Evolutionary conservation across 805 yeast species (phyloP).

Genomic region (Metschnikowia lunata): DNA sequence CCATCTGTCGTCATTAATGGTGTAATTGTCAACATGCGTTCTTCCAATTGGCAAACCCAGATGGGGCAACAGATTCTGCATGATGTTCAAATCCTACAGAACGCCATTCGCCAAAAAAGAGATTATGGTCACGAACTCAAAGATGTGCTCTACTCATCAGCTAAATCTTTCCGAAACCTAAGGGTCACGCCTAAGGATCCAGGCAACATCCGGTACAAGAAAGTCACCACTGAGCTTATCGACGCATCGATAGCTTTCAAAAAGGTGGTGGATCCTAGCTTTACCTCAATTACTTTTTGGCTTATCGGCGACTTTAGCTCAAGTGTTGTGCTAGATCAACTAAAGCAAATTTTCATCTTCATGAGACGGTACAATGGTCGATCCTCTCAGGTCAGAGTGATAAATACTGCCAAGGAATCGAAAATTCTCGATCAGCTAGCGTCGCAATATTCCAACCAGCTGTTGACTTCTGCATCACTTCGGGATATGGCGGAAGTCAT

Average conservation of each 20-base stretch:
- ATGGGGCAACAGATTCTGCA: constrained; percentile 48
- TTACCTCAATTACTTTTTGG: constrained; percentile 50
- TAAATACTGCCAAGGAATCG: constrained; percentile 21
- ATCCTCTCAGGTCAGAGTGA: constrained; percentile 36
- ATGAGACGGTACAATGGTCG: constrained; percentile 17
- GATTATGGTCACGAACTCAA: constrained; percentile 28
- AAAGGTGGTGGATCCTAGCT: constrained; percentile 10
- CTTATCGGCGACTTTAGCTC: constrained; percentile 55
- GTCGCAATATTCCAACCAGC: constrained; percentile 12
- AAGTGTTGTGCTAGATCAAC: constrained; percentile 37
- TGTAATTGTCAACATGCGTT: constrained; percentile 48
- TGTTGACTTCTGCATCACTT: constrained; percentile 42
- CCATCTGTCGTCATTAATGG: constrained; percentile 73
- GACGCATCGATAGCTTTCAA: constrained; percentile 21
- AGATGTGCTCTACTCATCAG: constrained; percentile 39
- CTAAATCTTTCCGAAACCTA: constrained; percentile 44
- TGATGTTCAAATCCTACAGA: constrained; percentile 44
- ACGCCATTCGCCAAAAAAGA: constrained; percentile 21
- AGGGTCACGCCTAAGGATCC: constrained; percentile 33
- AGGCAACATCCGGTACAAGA: constrained; percentile 29
- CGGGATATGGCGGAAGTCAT: constrained; percentile 36
- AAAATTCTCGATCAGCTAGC: constrained; percentile 2
- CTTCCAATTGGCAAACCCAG: constrained; percentile 50
- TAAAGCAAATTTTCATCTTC: constrained; percentile 32
- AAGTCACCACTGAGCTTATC: constrained; percentile 24